A percentile compares a stretch with the other conserved stretches of the same genome.
These are phyloP conservation scores for Kokia cookei DNA, from an alignment of 441 rosid genomes.

Conservation along the genomic window DNA sequence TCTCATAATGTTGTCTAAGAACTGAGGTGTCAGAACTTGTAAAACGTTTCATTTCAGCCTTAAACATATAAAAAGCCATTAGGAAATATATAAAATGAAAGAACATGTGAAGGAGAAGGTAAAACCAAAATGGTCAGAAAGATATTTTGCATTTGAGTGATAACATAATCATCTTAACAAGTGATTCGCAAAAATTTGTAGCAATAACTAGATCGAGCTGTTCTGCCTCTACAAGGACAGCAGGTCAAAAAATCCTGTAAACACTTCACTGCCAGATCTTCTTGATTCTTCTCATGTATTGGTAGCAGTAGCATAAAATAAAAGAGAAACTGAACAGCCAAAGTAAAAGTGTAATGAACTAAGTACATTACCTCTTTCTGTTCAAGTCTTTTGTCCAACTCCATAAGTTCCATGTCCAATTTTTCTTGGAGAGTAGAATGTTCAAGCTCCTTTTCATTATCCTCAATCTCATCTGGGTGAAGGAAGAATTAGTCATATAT, in stretches of 20 bases:
- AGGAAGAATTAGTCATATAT: background rate
- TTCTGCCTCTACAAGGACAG: background rate
- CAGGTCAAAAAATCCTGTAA: background rate
- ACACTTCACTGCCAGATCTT: background rate
- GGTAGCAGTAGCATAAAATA: background rate
- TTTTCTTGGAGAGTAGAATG: slow-evolving; percentile 89
- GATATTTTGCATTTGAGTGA: background rate
- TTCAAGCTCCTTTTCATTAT: slow-evolving; percentile 77
- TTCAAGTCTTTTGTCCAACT: slow-evolving; percentile 82
- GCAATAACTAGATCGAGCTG: background rate
- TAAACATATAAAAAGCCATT: slow-evolving; percentile 15
- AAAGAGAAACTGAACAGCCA: background rate
- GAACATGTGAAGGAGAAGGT: background rate
- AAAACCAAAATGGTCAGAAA: background rate
- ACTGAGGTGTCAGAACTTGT: slow-evolving; percentile 67
- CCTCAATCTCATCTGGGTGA: slow-evolving; percentile 56
- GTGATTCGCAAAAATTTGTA: background rate
- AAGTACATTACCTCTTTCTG: slow-evolving; percentile 70
- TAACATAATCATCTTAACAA: background rate
- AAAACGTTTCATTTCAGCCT: slow-evolving; percentile 98
- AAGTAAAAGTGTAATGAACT: background rate
- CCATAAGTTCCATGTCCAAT: slow-evolving; percentile 83
- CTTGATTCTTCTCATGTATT: background rate
- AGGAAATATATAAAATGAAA: background rate
- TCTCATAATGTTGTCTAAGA: slow-evolving; percentile 91